Base-by-base conservation (phyloP, 176 grass and related monocot genomes). In the Zizania latifolia region DNA sequence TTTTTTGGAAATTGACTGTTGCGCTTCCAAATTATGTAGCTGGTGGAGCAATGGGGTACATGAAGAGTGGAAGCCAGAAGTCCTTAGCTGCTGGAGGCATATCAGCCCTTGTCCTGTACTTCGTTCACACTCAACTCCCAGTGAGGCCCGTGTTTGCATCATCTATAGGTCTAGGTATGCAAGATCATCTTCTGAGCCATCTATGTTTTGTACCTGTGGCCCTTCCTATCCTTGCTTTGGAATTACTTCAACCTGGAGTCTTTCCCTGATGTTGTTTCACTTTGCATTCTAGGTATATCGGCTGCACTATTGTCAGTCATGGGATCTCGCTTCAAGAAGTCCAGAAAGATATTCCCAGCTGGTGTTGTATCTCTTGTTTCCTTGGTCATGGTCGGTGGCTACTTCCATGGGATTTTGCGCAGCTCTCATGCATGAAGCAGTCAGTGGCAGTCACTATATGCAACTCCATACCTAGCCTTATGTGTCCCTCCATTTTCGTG, bases 271-370 rank as follows among this genome's bases (percentile, higher is more conserved):
- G 7, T 67, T 15, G 1, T 28, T 37, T 85, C 7, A 39, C 68
- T 38, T 28, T 23, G 31, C 17, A 5, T 62, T 60, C 4, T 2
- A 96, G 92, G 89, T 64, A 77, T 96, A 80, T 83, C 93, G 0
- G 93, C 64, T 3, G 93, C 93, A 0, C 86, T 96, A 11, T 26
- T 92, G 58, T 70, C 78, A 14, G 84, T 92, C 21, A 96, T 92
- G 93, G 89, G 89, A 17, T 87, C 93, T 17, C 89, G 93, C 57
- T 96, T 96, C 79, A 96, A 87, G 83, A 92, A 92, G 46, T 96
- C 93, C 0, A 46, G 86, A 16, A 96, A 92, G 78, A 80, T 96
- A 80, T 92, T 96, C 80, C 89, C 89, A 6, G 89, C 93, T 0
- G 93, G 93, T 30, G 86, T 96, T 0, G 93, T 96, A 2, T 92